phyloP scores from a whole-genome alignment of 331 rosid genomes.

The Rosa hybrid region DNA sequence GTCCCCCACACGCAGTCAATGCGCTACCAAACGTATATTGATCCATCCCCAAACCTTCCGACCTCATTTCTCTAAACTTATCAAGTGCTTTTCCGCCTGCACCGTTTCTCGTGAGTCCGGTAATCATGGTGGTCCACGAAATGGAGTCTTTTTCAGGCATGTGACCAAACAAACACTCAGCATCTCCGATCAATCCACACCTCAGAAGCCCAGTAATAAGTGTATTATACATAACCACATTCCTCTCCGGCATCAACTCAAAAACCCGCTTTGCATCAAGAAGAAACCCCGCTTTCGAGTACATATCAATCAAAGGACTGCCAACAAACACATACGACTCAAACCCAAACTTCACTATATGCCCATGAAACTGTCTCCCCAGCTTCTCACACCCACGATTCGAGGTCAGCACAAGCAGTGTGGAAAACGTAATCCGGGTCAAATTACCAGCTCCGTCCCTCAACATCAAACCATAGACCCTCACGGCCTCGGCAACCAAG shows the following conservation, averaged over 20 bases:
- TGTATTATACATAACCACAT: conserved; percentile 70
- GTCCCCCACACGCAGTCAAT: conserved; percentile 75
- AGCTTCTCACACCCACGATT: conserved; percentile 42
- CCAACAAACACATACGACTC: conserved; percentile 61
- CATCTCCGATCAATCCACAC: conserved; percentile 54
- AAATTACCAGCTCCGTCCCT: conserved; percentile 40
- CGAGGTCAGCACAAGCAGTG: conserved; percentile 65
- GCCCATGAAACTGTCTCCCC: conserved; percentile 77
- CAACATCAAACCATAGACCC: conserved; percentile 49
- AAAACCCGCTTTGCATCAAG: conserved; percentile 58
- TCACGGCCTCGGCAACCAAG: conserved; percentile 40
- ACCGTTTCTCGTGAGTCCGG: conserved; percentile 67
- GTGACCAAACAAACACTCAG: conserved; percentile 44
- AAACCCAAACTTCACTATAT: conserved; percentile 67
- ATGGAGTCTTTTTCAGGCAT: conserved; percentile 69
- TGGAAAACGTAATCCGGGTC: conserved; percentile 62
- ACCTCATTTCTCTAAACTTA: conserved; percentile 56
- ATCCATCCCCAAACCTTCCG: conserved; percentile 55
- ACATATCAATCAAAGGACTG: conserved; percentile 80
- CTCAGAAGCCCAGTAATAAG: conserved; percentile 60
- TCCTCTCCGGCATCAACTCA: conserved; percentile 50
- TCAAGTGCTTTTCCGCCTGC: conserved; percentile 48
- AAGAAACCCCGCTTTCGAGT: conserved; percentile 53
- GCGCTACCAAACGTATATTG: conserved; percentile 79
- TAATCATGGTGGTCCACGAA: conserved; percentile 78